These are phyloP conservation scores for Melaleuca quinquenervia DNA, from an alignment of 345 rosid genomes.

Conservation along the genomic window DNA sequence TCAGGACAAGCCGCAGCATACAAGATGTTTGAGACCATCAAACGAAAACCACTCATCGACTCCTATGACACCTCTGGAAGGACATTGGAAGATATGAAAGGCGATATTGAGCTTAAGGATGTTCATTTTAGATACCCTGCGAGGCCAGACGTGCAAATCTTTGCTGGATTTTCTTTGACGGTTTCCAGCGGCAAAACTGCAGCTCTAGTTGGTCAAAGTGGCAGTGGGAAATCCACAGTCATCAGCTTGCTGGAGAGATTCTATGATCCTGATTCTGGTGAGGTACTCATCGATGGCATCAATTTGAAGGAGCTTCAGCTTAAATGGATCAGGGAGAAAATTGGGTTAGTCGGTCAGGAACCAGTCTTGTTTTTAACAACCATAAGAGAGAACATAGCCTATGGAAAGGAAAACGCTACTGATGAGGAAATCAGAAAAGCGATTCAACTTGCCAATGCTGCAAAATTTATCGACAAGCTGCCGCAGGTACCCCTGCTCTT, in stretches of 20 bases:
- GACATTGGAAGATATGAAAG: constrained; percentile 30
- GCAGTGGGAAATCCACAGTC: constrained; percentile 72
- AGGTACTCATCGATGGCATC: constrained; percentile 49
- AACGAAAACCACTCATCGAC: constrained; percentile 41
- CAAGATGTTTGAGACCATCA: constrained; percentile 65
- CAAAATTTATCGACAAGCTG: constrained; percentile 48
- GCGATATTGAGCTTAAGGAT: constrained; percentile 49
- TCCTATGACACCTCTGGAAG: constrained; percentile 33
- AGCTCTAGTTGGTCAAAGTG: constrained; percentile 72
- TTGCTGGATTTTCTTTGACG: constrained; percentile 45
- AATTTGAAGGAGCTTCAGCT: constrained; percentile 44
- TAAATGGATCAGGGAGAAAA: constrained; percentile 43
- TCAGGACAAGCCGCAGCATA: constrained; percentile 63
- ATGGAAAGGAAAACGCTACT: constrained; percentile 53
- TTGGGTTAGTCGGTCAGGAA: constrained; percentile 66
- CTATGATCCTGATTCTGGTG: constrained; percentile 63
- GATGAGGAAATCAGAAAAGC: constrained; percentile 44
- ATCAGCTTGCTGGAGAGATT: constrained; percentile 57
- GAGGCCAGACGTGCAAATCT: constrained; percentile 57
- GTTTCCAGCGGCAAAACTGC: constrained; percentile 47
- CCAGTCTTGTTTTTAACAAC: constrained; percentile 45
- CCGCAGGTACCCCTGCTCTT: constrained; percentile 28
- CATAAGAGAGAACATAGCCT: constrained; percentile 52
- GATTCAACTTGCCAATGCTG: constrained; percentile 51
- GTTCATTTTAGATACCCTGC: constrained; percentile 63